Conservation (phyloP, 257 asterid genomes). For the Gentiana straminea region DNA sequence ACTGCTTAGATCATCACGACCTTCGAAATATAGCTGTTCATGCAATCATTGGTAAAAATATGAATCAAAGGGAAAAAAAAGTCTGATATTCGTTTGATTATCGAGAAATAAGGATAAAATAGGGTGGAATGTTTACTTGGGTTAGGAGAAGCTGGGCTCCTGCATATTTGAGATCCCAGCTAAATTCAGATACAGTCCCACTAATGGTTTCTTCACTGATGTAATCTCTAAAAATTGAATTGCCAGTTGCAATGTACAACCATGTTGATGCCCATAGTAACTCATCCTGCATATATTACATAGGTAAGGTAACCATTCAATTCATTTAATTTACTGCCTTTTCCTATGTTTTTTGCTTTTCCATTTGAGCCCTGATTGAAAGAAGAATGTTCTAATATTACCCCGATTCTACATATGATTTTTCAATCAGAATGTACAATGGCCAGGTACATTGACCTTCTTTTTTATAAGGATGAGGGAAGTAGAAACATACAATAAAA, state of each 20-base stretch:
- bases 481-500: too few relatives aligned
- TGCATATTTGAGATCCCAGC: conserved; percentile 83
- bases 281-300: conserved; percentile 47
- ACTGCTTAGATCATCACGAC: conserved; percentile 31
- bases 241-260: conserved; percentile 51
- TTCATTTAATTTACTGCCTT: too few relatives aligned
- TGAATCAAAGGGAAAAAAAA: too few relatives aligned
- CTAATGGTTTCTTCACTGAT: conserved; percentile 47
- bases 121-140: conserved; percentile 21
- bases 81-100: not conserved
- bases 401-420: too few relatives aligned
- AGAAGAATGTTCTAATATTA: too few relatives aligned
- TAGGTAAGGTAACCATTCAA: conserved; percentile 1
- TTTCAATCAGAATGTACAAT: too few relatives aligned
- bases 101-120: not conserved
- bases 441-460: too few relatives aligned
- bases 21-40: conserved; percentile 43
- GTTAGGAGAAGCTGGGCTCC: conserved; percentile 70
- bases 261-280: conserved; percentile 89
- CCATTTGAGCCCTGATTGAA: too few relatives aligned
- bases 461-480: too few relatives aligned
- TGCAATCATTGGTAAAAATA: not conserved
- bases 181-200: conserved; percentile 56
- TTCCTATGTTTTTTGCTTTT: not conserved
- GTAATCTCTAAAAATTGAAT: conserved; percentile 36